These are phyloP conservation scores for Clausena lansium DNA, from an alignment of 345 rosid species.

Conservation along the genomic window DNA sequence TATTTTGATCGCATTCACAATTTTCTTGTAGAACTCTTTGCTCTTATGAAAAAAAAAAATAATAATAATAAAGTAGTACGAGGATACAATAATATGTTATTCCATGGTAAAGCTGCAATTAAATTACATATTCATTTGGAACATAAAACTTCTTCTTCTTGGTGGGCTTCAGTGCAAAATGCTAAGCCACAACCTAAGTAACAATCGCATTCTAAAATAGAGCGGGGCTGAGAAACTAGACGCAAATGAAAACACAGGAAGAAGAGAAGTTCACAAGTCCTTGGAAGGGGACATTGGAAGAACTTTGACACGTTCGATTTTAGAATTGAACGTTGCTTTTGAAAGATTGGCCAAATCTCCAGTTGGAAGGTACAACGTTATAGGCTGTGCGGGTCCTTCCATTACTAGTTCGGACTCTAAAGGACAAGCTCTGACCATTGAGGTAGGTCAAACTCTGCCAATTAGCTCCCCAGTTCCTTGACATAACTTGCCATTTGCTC, in stretches of 20 bases:
- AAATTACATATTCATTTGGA: constrained; percentile 3
- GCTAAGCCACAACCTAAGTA: constrained; percentile 31
- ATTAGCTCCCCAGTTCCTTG: constrained; percentile 70
- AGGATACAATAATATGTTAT: not conserved
- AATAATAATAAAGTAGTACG: not conserved
- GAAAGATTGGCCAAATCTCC: constrained; percentile 72
- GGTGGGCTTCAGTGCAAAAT: constrained; percentile 28
- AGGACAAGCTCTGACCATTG: constrained; percentile 64
- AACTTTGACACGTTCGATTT: not conserved
- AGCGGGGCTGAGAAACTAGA: not conserved
- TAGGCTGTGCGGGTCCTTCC: constrained; percentile 42
- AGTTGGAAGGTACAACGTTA: constrained; percentile 46
- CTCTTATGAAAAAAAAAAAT: not conserved
- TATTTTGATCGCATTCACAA: not conserved
- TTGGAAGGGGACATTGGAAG: not conserved
- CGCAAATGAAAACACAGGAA: not conserved
- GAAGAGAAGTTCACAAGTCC: not conserved
- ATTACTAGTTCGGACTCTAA: constrained; percentile 48
- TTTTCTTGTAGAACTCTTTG: not conserved
- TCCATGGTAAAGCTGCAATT: not conserved
- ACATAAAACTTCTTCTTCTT: not conserved
- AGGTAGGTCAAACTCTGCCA: constrained; percentile 72
- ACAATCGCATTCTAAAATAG: constrained; percentile 2
- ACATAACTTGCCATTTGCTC: constrained; percentile 52
- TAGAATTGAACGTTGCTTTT: constrained; percentile 54